These are phyloP conservation scores for Myriangium duriaei DNA, from an alignment of 2,329 filamentous ascomycete species.

Conservation along the genomic window DNA sequence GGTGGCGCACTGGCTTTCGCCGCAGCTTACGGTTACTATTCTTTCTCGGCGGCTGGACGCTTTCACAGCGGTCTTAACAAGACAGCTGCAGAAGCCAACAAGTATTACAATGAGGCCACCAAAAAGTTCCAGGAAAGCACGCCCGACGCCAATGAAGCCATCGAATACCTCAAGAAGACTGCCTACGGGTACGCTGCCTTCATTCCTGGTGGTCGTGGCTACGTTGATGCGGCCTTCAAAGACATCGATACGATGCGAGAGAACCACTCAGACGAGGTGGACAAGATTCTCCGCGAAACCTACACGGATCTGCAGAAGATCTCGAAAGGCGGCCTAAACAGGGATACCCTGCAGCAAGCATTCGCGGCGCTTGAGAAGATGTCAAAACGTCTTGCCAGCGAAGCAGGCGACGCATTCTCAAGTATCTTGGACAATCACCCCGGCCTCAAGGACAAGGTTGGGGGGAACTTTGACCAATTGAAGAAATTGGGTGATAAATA, in stretches of 20 bases:
- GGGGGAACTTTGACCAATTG: conserved; percentile 53
- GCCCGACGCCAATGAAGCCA: conserved; percentile 52
- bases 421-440: conserved; percentile 65
- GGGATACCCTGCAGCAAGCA: conserved; percentile 1
- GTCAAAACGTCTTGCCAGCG: conserved; percentile 47
- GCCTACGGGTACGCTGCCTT: conserved; percentile 57
- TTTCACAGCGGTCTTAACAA: conserved; percentile 15
- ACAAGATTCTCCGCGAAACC: conserved; percentile 53
- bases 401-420: conserved; percentile 49
- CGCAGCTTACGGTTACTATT: conserved; percentile 41
- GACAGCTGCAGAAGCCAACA: conserved; percentile 43
- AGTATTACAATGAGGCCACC: conserved; percentile 47
- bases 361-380: conserved; percentile 23
- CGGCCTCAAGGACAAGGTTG: conserved; percentile 57
- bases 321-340: conserved; percentile 47
- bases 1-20: conserved; percentile 37
- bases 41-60: conserved; percentile 33
- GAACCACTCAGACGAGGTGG: conserved; percentile 58
- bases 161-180: conserved; percentile 52
- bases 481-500: conserved; percentile 57
- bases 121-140: conserved; percentile 43
- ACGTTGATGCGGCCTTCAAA: conserved; percentile 57
- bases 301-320: conserved; percentile 55
- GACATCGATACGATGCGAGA: conserved; percentile 56
- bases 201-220: conserved; percentile 57